Conservation (phyloP, 176 grass and related monocot species). For the Sorghum bicolor region Sorghum_bicolor_NCBIv3 NC_012870.2:57497001-57497500, state of each 20-base stretch:
- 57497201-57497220: slow-evolving; percentile 60
- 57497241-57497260: slow-evolving; percentile 70
- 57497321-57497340: slow-evolving; percentile 85
- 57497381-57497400: slow-evolving; percentile 94
- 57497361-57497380: slow-evolving; percentile 64
- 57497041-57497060: slow-evolving; percentile 91
- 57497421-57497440: slow-evolving; percentile 92
- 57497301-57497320: slow-evolving; percentile 77
- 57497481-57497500: slow-evolving; percentile 5
- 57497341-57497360: slow-evolving; percentile 91
- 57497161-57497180: slow-evolving; percentile 63
- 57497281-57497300: slow-evolving; percentile 90
- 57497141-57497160: slow-evolving; percentile 94
- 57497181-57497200: slow-evolving; percentile 58
- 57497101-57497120: slow-evolving; percentile 88
- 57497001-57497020: slow-evolving; percentile 75
- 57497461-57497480: slow-evolving; percentile 25
- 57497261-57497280: slow-evolving; percentile 89
- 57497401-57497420: slow-evolving; percentile 85
- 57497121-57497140: slow-evolving; percentile 94
- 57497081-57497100: slow-evolving; percentile 95
- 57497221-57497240: slow-evolving; percentile 94
- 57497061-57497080: slow-evolving; percentile 89
- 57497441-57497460: slow-evolving; percentile 91
- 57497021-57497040: slow-evolving; percentile 84